These are phyloP conservation scores for Lachnellula suecica DNA, from an alignment of 2,329 filamentous ascomycete genomes.

Conservation along the genomic window DNA sequence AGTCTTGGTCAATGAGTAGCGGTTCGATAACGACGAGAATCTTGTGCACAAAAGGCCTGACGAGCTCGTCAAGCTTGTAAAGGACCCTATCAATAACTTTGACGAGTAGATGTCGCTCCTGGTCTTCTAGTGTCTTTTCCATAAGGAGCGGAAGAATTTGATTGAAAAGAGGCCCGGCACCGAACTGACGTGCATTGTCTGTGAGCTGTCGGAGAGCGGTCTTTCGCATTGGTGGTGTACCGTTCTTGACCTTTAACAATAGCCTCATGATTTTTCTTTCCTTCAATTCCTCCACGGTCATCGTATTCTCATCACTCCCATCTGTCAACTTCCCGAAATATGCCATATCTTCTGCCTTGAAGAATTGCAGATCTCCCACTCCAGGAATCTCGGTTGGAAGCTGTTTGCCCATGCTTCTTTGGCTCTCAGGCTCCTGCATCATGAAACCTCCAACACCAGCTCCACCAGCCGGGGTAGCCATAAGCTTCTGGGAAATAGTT, in stretches of 20 bases:
- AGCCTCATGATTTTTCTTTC: conserved; percentile 98
- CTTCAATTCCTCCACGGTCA: conserved; percentile 94
- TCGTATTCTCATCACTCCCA: conserved; percentile 83
- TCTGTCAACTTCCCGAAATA: conserved; percentile 98
- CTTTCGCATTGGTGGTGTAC: conserved; percentile 97
- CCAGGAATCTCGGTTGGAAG: conserved; percentile 94
- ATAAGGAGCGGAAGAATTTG: conserved; percentile 95
- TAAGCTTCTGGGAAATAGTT: conserved; percentile 72
- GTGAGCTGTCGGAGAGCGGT: conserved; percentile 95
- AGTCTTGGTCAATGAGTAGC: conserved; percentile 98
- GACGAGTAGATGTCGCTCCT: conserved; percentile 95
- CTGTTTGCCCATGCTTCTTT: conserved; percentile 80
- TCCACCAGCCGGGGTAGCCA: conserved; percentile 71
- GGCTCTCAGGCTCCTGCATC: conserved; percentile 93
- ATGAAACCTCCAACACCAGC: conserved; percentile 70
- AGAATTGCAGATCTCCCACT: conserved; percentile 93
- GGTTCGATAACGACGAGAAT: conserved; percentile 98
- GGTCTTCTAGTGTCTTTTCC: conserved; percentile 97
- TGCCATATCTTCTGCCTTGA: conserved; percentile 97
- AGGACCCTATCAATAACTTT: conserved; percentile 98
- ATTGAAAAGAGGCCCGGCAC: conserved; percentile 90
- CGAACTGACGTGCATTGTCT: conserved; percentile 95
- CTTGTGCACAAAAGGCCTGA: conserved; percentile 95
- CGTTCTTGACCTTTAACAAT: conserved; percentile 97
- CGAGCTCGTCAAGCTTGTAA: conserved; percentile 96